These are phyloP conservation scores for Phytophthora agathidicida DNA, from an alignment of 352 stramenopile genomes.

Conservation along the genomic window DNA sequence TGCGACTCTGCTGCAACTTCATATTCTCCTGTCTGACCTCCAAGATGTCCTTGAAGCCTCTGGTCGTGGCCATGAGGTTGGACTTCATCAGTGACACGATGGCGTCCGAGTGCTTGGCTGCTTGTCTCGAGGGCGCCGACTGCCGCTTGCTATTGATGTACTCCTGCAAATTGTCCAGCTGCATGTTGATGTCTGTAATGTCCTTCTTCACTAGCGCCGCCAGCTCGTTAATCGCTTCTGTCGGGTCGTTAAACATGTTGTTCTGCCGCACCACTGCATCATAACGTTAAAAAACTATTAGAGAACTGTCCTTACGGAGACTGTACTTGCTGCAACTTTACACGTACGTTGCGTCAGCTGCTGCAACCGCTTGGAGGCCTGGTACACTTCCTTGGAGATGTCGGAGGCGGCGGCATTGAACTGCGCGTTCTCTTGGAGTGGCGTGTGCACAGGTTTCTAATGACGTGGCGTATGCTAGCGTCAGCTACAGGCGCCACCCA, in stretches of 20 bases:
- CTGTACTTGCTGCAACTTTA: not conserved
- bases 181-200: constrained; percentile 87
- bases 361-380: constrained; percentile 82
- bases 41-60: constrained; percentile 86
- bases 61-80: constrained; percentile 78
- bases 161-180: constrained; percentile 85
- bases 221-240: constrained; percentile 83
- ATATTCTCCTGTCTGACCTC: constrained; percentile 89
- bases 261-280: constrained; percentile 81
- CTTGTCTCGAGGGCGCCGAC: constrained; percentile 62
- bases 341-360: constrained; percentile 77
- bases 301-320: too few species aligned
- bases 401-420: constrained; percentile 84
- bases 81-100: constrained; percentile 89
- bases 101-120: constrained; percentile 79
- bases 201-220: constrained; percentile 86
- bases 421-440: constrained; percentile 75
- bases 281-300: not conserved
- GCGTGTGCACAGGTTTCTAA: constrained; percentile 52
- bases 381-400: constrained; percentile 84
- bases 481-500: constrained; percentile 2
- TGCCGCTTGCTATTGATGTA: constrained; percentile 78
- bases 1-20: constrained; percentile 85
- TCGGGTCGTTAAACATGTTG: constrained; percentile 91
- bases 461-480: not conserved